phyloP scores from a whole-genome alignment of 495 filamentous ascomycete species.

The Hamigera avellanea region DNA sequence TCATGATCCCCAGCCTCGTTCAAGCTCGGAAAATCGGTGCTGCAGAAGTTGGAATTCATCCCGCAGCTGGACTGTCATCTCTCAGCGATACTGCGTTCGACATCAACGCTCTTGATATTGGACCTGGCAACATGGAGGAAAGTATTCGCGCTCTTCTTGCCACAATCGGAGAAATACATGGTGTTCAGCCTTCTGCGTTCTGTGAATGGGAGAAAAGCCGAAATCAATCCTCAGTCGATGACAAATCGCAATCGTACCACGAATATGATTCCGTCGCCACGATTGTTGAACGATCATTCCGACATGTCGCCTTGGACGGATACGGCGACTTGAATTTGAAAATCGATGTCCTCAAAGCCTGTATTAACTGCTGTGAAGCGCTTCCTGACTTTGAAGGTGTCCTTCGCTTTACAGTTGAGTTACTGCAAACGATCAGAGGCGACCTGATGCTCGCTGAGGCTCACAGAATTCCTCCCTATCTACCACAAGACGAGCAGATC shows the following conservation, averaged over 20 bases:
- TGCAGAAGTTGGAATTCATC: constrained; percentile 90
- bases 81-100: constrained; percentile 40
- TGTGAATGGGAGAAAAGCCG: constrained; percentile 24
- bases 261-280: constrained; percentile 33
- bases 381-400: constrained; percentile 86
- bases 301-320: constrained; percentile 25
- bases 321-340: constrained; percentile 53
- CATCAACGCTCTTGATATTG: constrained; percentile 59
- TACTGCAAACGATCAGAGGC: constrained; percentile 64
- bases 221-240: constrained; percentile 9
- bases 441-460: constrained; percentile 55
- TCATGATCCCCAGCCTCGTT: constrained; percentile 74
- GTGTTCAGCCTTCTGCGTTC: constrained; percentile 31
- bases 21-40: constrained; percentile 86
- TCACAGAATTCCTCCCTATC: constrained; percentile 39
- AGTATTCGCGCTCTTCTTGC: constrained; percentile 52
- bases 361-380: constrained; percentile 86
- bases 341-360: constrained; percentile 69
- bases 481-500: constrained; percentile 74
- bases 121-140: constrained; percentile 62
- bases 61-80: constrained; percentile 69
- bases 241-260: constrained; percentile 5
- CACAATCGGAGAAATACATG: constrained; percentile 39
- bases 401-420: constrained; percentile 69
- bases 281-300: constrained; percentile 31